Conservation (phyloP, 306 rosid genomes). For the Fragaria iinumae region DNA sequence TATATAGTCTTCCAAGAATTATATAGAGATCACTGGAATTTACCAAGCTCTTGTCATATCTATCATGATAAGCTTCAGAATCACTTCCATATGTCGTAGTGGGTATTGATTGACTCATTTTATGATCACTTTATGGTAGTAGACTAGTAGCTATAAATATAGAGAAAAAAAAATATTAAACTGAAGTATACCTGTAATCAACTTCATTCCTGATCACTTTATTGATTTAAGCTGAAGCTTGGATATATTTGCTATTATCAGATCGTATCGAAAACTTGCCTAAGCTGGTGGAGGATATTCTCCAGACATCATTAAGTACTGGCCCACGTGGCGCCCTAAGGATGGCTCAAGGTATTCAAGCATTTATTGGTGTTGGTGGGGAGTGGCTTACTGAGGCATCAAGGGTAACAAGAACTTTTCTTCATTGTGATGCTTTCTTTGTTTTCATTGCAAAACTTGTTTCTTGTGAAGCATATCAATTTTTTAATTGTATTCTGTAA, state of each 20-base stretch:
- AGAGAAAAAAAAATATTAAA: not conserved
- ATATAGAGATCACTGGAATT: not conserved
- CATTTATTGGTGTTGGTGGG: constrained; percentile 79
- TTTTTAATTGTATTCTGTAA: not conserved
- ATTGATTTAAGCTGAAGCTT: constrained; percentile 7
- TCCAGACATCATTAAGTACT: constrained; percentile 73
- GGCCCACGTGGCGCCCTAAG: constrained; percentile 89
- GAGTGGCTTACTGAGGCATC: constrained; percentile 87
- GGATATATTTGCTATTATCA: constrained; percentile 30
- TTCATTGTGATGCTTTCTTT: constrained; percentile 1
- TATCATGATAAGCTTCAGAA: not conserved
- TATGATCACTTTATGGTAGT: not conserved
- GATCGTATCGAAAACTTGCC: constrained; percentile 72
- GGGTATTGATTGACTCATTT: not conserved
- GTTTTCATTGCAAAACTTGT: not conserved
- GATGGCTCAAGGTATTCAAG: constrained; percentile 89
- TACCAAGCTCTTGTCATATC: not conserved
- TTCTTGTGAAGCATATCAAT: not conserved
- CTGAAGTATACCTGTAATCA: not conserved
- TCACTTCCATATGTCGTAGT: not conserved
- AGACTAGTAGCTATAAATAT: not conserved
- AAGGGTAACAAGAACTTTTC: constrained; percentile 36
- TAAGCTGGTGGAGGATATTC: constrained; percentile 85
- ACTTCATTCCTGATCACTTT: not conserved
- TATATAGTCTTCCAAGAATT: not conserved